Percentiles rank a stretch among this genome's conserved stretches.
phyloP scores from a whole-genome alignment of 2,329 filamentous ascomycete genomes.

The Aspergillus uvarum region DNA sequence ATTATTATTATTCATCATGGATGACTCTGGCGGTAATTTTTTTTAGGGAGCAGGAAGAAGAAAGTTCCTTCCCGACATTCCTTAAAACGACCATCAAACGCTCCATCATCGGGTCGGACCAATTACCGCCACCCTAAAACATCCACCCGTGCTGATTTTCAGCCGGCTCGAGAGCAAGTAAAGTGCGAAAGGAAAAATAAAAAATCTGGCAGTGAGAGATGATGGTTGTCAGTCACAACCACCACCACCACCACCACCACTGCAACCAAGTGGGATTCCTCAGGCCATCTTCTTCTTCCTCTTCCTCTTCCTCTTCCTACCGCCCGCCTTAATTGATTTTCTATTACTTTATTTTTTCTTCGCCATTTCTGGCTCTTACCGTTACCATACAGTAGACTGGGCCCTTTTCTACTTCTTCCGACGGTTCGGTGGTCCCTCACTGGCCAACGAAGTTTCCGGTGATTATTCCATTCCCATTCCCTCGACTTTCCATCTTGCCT shows the following conservation, averaged over 20 bases:
- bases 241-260: constrained; percentile 1
- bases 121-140: constrained; percentile 27
- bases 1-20: no score
- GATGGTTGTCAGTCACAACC: background rate
- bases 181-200: constrained; percentile 13
- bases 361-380: constrained; percentile 6
- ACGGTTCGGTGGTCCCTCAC: constrained; percentile 7
- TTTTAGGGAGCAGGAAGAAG: background rate
- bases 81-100: constrained; percentile 3
- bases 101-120: constrained; percentile 15
- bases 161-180: constrained; percentile 8
- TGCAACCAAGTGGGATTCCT: constrained; percentile 4
- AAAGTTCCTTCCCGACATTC: constrained; percentile 6
- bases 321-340: constrained; percentile 4
- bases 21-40: background rate
- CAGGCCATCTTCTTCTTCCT: background rate
- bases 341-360: constrained; percentile 18
- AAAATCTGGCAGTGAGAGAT: constrained; percentile 14
- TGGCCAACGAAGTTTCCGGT: constrained; percentile 18
- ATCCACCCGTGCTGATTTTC: constrained; percentile 21
- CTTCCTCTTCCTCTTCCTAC: background rate
- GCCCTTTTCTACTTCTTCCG: constrained; percentile 14
- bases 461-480: constrained; percentile 17
- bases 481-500: constrained; percentile 11
- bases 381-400: background rate